These are phyloP conservation scores for Zoysia pacifica DNA, from an alignment of 176 grass and related monocot genomes.

Conservation along the genomic window DNA sequence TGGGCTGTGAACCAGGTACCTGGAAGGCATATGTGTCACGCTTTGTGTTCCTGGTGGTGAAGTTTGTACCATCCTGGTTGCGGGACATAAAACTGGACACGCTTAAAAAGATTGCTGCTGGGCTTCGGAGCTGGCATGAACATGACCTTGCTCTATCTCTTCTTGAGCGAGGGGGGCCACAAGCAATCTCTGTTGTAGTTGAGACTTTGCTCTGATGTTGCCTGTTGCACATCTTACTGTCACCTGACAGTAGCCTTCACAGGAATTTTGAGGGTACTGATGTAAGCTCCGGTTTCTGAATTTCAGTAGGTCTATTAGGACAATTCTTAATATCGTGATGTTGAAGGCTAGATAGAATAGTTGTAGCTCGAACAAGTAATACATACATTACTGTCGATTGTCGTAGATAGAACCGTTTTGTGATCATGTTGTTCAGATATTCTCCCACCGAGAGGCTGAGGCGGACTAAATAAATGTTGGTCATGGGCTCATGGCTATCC, in stretches of 20 bases:
- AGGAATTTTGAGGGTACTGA: neutral
- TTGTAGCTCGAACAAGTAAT: no score
- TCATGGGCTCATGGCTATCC: no score
- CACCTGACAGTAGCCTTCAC: neutral
- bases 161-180: slow-evolving; percentile 71
- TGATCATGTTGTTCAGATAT: no score
- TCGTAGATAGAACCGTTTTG: no score
- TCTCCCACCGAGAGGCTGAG: no score
- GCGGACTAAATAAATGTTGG: no score
- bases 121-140: slow-evolving; percentile 81
- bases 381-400: no score
- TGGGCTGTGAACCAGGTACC: slow-evolving; percentile 79
- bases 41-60: slow-evolving; percentile 81
- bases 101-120: slow-evolving; percentile 65
- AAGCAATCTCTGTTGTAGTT: slow-evolving; percentile 52
- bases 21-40: slow-evolving; percentile 82
- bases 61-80: slow-evolving; percentile 82
- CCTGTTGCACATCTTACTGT: neutral
- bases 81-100: slow-evolving; percentile 67
- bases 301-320: no score
- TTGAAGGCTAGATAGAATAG: no score
- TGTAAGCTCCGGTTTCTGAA: neutral
- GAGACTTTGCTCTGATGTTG: slow-evolving; percentile 53
- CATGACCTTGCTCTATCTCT: slow-evolving; percentile 67
- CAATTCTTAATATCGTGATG: no score